Evolutionary conservation across 176 grass and related monocot genomes (phyloP), one percentile per base, ranked within the genome.

Genomic region (Hsuehochloa calcarea): DNA sequence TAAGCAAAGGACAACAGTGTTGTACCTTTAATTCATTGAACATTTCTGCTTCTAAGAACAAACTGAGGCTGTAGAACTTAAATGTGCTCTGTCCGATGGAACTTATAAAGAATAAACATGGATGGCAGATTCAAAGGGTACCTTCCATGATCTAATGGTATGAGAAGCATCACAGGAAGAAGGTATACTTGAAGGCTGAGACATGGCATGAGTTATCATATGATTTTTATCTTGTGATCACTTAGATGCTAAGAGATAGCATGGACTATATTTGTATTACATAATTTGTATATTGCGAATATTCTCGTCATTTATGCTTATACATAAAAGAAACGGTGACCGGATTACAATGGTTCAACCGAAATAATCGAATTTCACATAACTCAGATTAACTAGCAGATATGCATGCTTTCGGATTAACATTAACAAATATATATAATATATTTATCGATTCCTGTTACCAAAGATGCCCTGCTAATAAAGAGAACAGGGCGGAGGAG

Each of bases 31-130:
- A 72, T 49, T 60, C 65, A 84, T 69, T 44, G 51, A 80, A 41
- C 51, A 40, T 64, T 87, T 84, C 74, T 60, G 60, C 80, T 84
- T 84, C 80, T 90, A 90, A 87, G 70, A 56, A 63, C 62, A 83
- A 74, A 19, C 49, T 37, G 40, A 68, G 66, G 62, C 4, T 67
- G 73, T 67, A 83, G 46, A 79, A 72, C 79, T 83, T 90, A 71
- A 67, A 47, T 59, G 23, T 75, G 43, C 66, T 83, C 43, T 87
- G 80, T 79, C 80, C 31, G 60, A 79, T 61, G 40, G 80, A 84
- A 73, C 68, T 67, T 51, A 68, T 29, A 67, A 38, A 83, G n/a
- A 79, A 74, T 67, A 80, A 87, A 66, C 10, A 70, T 34, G n/a
- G 40, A 75, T 68, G 52, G 39, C 46, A 69, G 49, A 58, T 79